phyloP scores from a whole-genome alignment of 2,329 filamentous ascomycete genomes.

The Colletotrichum sansevieriae region DNA sequence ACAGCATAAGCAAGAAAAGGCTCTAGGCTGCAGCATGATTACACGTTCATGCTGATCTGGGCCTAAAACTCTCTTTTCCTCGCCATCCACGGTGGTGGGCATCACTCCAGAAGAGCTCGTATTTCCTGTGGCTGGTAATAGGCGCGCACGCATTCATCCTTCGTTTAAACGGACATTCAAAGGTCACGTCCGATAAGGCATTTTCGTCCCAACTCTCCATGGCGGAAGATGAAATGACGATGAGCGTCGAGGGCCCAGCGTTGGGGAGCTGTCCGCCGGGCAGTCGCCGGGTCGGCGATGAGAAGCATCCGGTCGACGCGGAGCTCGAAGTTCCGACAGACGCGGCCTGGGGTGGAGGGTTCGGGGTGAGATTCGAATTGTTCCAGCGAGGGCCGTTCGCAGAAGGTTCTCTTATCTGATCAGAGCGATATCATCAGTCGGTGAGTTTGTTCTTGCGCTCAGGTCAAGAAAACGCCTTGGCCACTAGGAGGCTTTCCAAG shows the following conservation, averaged over 20 bases:
- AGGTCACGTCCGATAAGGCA: conserved; percentile 53
- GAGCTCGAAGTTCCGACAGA: conserved; percentile 47
- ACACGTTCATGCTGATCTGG: too few relatives aligned
- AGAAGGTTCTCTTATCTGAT: too few relatives aligned
- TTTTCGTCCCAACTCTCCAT: conserved; percentile 55
- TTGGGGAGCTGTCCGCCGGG: conserved; percentile 50
- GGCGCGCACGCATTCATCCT: conserved; percentile 54
- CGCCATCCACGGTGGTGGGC: conserved; percentile 37
- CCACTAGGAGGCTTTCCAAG: too few relatives aligned
- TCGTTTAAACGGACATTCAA: conserved; percentile 49
- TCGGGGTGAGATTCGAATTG: too few relatives aligned
- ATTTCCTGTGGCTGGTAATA: conserved; percentile 56
- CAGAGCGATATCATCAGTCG: too few relatives aligned
- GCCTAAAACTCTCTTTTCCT: conserved; percentile 7
- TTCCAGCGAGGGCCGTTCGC: too few relatives aligned
- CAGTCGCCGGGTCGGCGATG: conserved; percentile 49
- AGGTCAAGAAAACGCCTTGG: too few relatives aligned
- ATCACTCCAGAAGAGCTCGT: conserved; percentile 54
- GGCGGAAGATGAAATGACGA: conserved; percentile 48
- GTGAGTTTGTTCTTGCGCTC: too few relatives aligned
- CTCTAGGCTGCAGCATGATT: too few relatives aligned
- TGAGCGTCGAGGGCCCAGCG: conserved; percentile 51
- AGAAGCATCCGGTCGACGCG: conserved; percentile 53
- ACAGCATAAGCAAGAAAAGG: too few relatives aligned
- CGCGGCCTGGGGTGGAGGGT: conserved; percentile 36